phyloP scores from a whole-genome alignment of 208 protist genomes.

The Balamuthia mandrillaris region DNA sequence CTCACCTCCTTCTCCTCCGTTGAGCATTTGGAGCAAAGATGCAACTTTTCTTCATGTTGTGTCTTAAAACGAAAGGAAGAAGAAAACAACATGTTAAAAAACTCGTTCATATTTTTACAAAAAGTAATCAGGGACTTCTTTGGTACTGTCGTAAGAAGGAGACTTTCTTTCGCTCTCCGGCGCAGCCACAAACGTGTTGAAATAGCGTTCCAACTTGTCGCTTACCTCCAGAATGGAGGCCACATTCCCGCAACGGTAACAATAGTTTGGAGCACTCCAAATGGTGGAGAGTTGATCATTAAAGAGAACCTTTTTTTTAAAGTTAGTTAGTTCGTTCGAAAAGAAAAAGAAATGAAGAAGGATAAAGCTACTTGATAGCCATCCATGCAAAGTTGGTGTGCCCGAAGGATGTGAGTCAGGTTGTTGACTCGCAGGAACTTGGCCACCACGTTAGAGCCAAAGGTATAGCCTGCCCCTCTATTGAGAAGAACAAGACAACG shows the following conservation, averaged over 20 bases:
- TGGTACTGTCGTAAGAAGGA: constrained; percentile 21
- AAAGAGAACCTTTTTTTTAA: constrained; percentile 39
- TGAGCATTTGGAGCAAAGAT: no score
- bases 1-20: no score
- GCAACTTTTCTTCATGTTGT: no score
- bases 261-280: constrained; percentile 98
- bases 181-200: constrained; percentile 49
- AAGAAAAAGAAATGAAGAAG: background rate
- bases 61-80: no score
- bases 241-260: constrained; percentile 83
- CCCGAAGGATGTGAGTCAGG: constrained; percentile 75
- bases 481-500: background rate
- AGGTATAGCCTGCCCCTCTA: constrained; percentile 76
- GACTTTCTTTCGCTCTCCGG: constrained; percentile 42
- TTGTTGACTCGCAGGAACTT: constrained; percentile 77
- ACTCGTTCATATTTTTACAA: no score
- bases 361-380: constrained; percentile 68
- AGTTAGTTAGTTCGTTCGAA: background rate
- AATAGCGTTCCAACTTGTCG: constrained; percentile 66
- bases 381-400: constrained; percentile 82
- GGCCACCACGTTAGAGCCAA: constrained; percentile 68
- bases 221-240: constrained; percentile 86
- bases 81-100: no score
- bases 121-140: constrained; percentile 45
- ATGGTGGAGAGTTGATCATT: constrained; percentile 81